Conservation (phyloP, 169 alveolate genomes). For the Theileria sp. region DNA sequence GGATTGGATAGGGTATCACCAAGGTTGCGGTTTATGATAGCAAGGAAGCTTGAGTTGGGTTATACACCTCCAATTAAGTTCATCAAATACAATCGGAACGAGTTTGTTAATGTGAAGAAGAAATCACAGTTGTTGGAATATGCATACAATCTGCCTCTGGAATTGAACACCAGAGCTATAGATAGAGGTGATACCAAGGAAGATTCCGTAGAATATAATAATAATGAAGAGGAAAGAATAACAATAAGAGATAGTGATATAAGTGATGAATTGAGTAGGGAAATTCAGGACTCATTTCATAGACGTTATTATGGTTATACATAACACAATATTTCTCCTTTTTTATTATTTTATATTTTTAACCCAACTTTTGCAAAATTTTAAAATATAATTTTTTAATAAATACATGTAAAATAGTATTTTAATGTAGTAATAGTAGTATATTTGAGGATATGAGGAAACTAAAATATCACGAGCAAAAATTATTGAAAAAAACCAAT, state of each 20-base stretch:
- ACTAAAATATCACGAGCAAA: constrained; percentile 96
- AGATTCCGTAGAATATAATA: background rate
- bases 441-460: constrained; percentile 86
- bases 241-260: constrained; percentile 1
- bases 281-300: constrained; percentile 13
- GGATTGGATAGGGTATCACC: constrained; percentile 63
- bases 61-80: constrained; percentile 78
- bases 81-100: constrained; percentile 45
- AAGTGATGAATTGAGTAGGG: background rate
- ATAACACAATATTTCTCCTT: background rate
- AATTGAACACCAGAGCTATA: background rate
- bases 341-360: constrained; percentile 3
- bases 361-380: background rate
- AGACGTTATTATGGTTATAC: constrained; percentile 10
- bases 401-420: background rate
- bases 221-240: background rate
- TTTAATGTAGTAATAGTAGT: background rate
- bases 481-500: constrained; percentile 92
- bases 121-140: constrained; percentile 21
- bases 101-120: constrained; percentile 25
- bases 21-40: constrained; percentile 67
- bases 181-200: background rate
- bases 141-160: constrained; percentile 43
- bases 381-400: too few relatives aligned
- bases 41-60: constrained; percentile 75